Conservation (phyloP, 179 eudicot genomes). For the Sideroxylon spinosum region DNA sequence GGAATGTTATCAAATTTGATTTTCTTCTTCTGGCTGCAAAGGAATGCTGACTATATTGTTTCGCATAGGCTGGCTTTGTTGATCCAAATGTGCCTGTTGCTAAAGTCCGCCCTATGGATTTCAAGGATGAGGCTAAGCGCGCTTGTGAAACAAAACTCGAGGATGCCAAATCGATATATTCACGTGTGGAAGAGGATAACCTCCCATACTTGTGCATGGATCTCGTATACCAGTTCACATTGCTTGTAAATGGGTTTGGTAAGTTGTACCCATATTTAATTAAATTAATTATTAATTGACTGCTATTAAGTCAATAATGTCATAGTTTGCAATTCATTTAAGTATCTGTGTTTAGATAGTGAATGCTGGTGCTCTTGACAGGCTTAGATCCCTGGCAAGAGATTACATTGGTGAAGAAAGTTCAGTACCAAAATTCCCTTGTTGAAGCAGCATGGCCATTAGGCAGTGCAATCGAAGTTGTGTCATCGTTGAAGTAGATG, state of each 20-base stretch:
- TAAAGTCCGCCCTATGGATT: slow-evolving; percentile 63
- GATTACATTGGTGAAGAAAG: slow-evolving; percentile 88
- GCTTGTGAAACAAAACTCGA: slow-evolving; percentile 63
- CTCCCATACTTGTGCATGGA: slow-evolving; percentile 92
- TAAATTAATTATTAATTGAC: neutral
- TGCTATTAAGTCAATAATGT: slow-evolving; percentile 1
- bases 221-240: slow-evolving; percentile 76
- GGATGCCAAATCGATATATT: slow-evolving; percentile 59
- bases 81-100: slow-evolving; percentile 53
- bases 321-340: neutral
- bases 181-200: slow-evolving; percentile 58
- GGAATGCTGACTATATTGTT: slow-evolving; percentile 4
- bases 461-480: slow-evolving; percentile 93
- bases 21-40: slow-evolving; percentile 1
- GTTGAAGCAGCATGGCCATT: slow-evolving; percentile 99
- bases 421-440: slow-evolving; percentile 51
- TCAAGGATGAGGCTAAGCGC: slow-evolving; percentile 62
- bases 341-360: neutral
- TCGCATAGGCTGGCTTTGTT: slow-evolving; percentile 72
- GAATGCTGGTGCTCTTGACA: slow-evolving; percentile 28
- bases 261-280: slow-evolving; percentile 27
- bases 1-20: neutral
- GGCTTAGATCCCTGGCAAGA: slow-evolving; percentile 69
- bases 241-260: slow-evolving; percentile 94
- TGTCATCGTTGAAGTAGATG: slow-evolving; percentile 46